Conservation (phyloP, 2,329 filamentous ascomycete genomes). For the Coniochaeta prunicola region DNA sequence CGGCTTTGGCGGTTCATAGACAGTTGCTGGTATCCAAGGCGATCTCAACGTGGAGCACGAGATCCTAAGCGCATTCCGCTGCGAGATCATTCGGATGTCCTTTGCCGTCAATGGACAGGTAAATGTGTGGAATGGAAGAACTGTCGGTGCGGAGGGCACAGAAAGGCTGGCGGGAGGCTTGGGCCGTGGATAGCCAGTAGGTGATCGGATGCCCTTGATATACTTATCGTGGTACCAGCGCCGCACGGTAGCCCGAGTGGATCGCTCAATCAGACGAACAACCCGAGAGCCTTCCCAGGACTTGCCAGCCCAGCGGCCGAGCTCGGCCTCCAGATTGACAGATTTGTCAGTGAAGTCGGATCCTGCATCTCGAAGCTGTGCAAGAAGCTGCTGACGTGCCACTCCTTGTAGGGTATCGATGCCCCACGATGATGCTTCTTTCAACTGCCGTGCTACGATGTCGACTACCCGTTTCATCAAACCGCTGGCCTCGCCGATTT, state of each 20-base stretch:
- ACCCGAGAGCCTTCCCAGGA: conserved; percentile 86
- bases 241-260: conserved; percentile 69
- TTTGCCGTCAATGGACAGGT: conserved; percentile 88
- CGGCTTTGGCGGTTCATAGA: conserved; percentile 79
- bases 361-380: conserved; percentile 36
- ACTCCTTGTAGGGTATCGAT: conserved; percentile 56
- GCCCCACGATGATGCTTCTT: conserved; percentile 83
- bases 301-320: conserved; percentile 59
- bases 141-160: conserved; percentile 83
- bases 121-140: conserved; percentile 95
- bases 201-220: conserved; percentile 49
- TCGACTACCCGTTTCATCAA: conserved; percentile 87
- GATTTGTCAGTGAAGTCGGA: conserved; percentile 23
- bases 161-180: conserved; percentile 65
- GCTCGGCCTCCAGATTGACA: conserved; percentile 30
- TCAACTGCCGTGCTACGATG: conserved; percentile 82
- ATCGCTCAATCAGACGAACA: conserved; percentile 76
- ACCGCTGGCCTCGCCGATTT: conserved; percentile 48
- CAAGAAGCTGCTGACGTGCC: conserved; percentile 40
- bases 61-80: conserved; percentile 88
- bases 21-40: conserved; percentile 74
- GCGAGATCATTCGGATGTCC: conserved; percentile 88
- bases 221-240: conserved; percentile 85
- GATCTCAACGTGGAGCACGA: conserved; percentile 82
- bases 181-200: conserved; percentile 60